phyloP scores from a whole-genome alignment of 352 stramenopile genomes.

The Elongisporangium senticosum region DNA sequence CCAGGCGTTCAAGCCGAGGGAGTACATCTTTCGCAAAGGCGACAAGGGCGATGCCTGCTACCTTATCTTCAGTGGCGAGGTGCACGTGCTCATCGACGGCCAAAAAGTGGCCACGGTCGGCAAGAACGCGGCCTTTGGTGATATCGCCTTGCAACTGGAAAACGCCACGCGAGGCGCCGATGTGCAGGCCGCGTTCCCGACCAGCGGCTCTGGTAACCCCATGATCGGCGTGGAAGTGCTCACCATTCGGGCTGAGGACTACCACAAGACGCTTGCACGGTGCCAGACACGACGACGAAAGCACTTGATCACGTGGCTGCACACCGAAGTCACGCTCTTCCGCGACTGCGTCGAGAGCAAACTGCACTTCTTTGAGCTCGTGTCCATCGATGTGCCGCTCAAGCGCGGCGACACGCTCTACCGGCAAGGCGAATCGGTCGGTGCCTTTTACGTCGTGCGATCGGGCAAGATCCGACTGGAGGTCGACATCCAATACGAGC shows the following conservation, averaged over 20 bases:
- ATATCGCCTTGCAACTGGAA: conserved; percentile 66
- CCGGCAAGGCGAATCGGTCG: conserved; percentile 50
- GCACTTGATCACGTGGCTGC: conserved; percentile 60
- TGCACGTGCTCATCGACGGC: conserved; percentile 59
- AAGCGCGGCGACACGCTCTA: conserved; percentile 57
- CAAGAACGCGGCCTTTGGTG: conserved; percentile 60
- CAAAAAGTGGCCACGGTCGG: conserved; percentile 47
- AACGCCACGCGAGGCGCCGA: conserved; percentile 70
- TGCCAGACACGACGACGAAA: conserved; percentile 62
- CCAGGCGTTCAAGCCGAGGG: conserved; percentile 34
- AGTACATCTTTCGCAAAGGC: conserved; percentile 60
- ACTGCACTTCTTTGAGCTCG: conserved; percentile 71
- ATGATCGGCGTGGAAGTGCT: conserved; percentile 45
- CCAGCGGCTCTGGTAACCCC: background rate
- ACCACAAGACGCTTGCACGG: conserved; percentile 61
- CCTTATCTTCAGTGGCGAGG: conserved; percentile 52
- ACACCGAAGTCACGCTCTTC: conserved; percentile 60
- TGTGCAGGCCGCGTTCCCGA: conserved; percentile 28
- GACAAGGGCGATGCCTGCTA: conserved; percentile 65
- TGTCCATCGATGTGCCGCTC: conserved; percentile 62
- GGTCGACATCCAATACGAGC: conserved; percentile 66
- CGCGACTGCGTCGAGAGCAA: conserved; percentile 73
- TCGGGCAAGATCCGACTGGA: conserved; percentile 49
- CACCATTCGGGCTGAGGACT: conserved; percentile 66
- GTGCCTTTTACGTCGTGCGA: conserved; percentile 64